phyloP scores from a whole-genome alignment of 2,329 filamentous ascomycete genomes.

The Colletotrichum paranaense region DNA sequence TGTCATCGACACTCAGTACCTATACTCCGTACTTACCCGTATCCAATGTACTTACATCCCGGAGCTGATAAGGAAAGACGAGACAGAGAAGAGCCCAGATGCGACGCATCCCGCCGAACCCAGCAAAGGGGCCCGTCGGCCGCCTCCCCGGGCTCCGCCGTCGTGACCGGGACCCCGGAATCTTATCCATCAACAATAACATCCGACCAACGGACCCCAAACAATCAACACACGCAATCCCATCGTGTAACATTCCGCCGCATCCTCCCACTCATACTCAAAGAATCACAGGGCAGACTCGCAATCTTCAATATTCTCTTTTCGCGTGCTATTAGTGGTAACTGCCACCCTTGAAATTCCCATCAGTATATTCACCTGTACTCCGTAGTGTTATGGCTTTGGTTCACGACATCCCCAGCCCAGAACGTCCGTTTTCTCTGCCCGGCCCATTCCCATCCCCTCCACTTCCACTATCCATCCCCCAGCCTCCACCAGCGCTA shows the following conservation, averaged over 20 bases:
- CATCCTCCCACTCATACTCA: neutral
- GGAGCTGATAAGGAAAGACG: neutral
- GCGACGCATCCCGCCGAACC: neutral
- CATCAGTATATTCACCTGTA: no score
- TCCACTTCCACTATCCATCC: neutral
- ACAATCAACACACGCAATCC: neutral
- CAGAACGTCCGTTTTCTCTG: neutral
- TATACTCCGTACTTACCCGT: neutral
- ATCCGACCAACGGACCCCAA: neutral
- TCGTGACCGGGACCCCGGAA: constrained; percentile 19
- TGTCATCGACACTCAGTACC: no score
- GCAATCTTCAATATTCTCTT: neutral
- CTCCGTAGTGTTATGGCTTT: no score
- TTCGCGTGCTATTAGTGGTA: neutral
- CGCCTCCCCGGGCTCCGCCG: constrained; percentile 5
- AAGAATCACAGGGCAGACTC: no score
- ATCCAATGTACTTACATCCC: neutral
- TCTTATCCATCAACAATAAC: constrained; percentile 1
- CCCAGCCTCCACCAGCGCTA: neutral
- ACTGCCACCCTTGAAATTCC: no score
- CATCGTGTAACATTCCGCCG: neutral
- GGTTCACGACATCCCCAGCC: no score
- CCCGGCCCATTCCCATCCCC: neutral
- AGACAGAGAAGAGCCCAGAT: neutral
- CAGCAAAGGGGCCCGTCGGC: neutral